phyloP scores from a whole-genome alignment of 225 moss, liverwort and hornwort genomes.

The Polytrichum formosum region DNA sequence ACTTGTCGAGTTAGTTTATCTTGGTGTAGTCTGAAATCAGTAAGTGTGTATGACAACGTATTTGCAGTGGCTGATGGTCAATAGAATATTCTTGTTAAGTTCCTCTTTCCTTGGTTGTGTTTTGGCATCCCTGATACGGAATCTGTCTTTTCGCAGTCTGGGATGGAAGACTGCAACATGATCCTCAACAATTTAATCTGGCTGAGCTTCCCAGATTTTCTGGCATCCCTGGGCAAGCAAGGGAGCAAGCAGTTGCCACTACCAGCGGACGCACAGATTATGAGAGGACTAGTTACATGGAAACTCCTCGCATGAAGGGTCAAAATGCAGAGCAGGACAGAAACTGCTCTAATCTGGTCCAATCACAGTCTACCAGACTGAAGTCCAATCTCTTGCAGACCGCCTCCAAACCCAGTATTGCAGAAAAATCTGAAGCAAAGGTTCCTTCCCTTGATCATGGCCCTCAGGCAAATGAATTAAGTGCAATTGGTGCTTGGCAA shows the following conservation, averaged over 20 bases:
- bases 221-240: slow-evolving; percentile 35
- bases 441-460: slow-evolving; percentile 31
- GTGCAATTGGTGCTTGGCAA: slow-evolving; percentile 24
- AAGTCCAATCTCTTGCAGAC: slow-evolving; percentile 19
- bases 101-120: neutral
- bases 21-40: no score
- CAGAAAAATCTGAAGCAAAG: slow-evolving; percentile 30
- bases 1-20: no score
- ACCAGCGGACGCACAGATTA: slow-evolving; percentile 26
- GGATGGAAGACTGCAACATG: slow-evolving; percentile 57
- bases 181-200: slow-evolving; percentile 40
- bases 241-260: slow-evolving; percentile 25
- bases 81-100: no score
- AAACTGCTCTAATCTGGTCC: slow-evolving; percentile 19
- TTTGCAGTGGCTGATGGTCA: no score
- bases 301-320: slow-evolving; percentile 15
- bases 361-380: slow-evolving; percentile 25
- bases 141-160: slow-evolving; percentile 38
- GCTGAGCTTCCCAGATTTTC: slow-evolving; percentile 50
- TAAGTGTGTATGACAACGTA: no score
- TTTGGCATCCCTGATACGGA: slow-evolving; percentile 10
- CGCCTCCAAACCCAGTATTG: slow-evolving; percentile 15
- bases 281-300: slow-evolving; percentile 29
- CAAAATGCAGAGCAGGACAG: slow-evolving; percentile 27
- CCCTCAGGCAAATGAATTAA: slow-evolving; percentile 29